phyloP scores from a whole-genome alignment of 331 rosid genomes.

The Telfairia occidentalis region DNA sequence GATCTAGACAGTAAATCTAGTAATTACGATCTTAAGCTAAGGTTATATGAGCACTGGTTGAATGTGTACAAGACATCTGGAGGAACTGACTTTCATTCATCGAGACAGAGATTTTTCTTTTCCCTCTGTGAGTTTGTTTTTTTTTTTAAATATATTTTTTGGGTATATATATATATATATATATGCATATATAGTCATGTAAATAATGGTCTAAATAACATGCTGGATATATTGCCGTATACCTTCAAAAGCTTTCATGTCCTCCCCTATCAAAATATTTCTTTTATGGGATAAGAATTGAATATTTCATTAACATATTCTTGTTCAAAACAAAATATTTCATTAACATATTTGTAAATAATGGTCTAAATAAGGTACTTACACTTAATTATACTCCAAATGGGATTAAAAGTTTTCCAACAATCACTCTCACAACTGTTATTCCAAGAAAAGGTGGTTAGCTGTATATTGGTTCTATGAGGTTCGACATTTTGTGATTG shows the following conservation, averaged over 20 bases:
- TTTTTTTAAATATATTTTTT: not conserved
- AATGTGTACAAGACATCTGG: conserved; percentile 58
- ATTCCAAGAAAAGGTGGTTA: not conserved
- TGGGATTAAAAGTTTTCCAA: not conserved
- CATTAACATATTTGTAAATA: not conserved
- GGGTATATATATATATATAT: too few relatives aligned
- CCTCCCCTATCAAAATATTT: not conserved
- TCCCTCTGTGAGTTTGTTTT: conserved; percentile 56
- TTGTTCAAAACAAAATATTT: not conserved
- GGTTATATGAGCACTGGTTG: conserved; percentile 66
- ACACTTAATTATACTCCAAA: not conserved
- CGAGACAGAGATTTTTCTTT: conserved; percentile 52
- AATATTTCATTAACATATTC: not conserved
- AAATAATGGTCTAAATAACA: too few relatives aligned
- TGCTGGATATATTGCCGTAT: not conserved
- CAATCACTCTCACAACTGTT: not conserved
- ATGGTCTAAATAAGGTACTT: not conserved
- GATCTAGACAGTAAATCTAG: conserved; percentile 30
- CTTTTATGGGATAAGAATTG: not conserved
- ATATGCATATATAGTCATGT: not conserved
- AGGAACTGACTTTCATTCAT: conserved; percentile 45
- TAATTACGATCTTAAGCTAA: conserved; percentile 37
- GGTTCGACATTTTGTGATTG: not conserved
- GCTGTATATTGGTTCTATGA: not conserved
- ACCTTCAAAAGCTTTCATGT: not conserved